Conservation (phyloP, 495 filamentous ascomycete species). For the Platismatia glauca region DNA sequence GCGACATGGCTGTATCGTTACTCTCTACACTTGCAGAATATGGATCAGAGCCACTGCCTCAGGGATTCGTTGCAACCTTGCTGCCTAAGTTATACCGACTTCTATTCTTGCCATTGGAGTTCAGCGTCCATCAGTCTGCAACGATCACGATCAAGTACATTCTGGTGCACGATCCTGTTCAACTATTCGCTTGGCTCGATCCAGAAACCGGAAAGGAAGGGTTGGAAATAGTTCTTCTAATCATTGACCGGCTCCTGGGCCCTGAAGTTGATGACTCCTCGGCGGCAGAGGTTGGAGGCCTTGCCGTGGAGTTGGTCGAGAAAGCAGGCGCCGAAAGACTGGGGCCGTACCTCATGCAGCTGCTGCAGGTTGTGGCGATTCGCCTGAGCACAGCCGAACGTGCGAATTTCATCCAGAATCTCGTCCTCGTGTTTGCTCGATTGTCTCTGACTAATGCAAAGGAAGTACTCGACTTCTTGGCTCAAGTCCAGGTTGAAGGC, state of each 20-base stretch:
- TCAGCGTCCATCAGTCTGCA: slow-evolving; percentile 65
- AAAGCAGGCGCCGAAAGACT: slow-evolving; percentile 82
- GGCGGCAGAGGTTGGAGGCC: slow-evolving; percentile 88
- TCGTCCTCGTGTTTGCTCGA: slow-evolving; percentile 91
- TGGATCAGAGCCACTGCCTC: slow-evolving; percentile 72
- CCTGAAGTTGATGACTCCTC: slow-evolving; percentile 77
- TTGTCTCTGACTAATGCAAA: slow-evolving; percentile 73
- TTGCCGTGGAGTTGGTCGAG: slow-evolving; percentile 91
- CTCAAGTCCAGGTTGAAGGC: slow-evolving; percentile 63
- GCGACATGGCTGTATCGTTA: slow-evolving; percentile 76
- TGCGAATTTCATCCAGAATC: slow-evolving; percentile 78
- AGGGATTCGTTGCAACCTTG: slow-evolving; percentile 72
- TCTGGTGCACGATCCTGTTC: slow-evolving; percentile 74
- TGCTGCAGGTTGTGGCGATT: slow-evolving; percentile 85
- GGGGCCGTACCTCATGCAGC: slow-evolving; percentile 78
- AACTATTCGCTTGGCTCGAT: slow-evolving; percentile 73
- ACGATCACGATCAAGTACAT: slow-evolving; percentile 81
- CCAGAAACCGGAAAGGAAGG: slow-evolving; percentile 66
- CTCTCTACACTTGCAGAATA: slow-evolving; percentile 72
- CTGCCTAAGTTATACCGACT: slow-evolving; percentile 82
- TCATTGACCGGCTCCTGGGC: slow-evolving; percentile 87
- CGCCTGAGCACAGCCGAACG: slow-evolving; percentile 71
- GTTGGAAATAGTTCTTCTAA: slow-evolving; percentile 76
- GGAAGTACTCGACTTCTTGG: slow-evolving; percentile 87
- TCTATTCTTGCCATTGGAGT: slow-evolving; percentile 72